These are phyloP conservation scores for Sclerotinia sclerotiorum DNA, from an alignment of 2,329 filamentous ascomycete species.

Conservation along the genomic window DNA sequence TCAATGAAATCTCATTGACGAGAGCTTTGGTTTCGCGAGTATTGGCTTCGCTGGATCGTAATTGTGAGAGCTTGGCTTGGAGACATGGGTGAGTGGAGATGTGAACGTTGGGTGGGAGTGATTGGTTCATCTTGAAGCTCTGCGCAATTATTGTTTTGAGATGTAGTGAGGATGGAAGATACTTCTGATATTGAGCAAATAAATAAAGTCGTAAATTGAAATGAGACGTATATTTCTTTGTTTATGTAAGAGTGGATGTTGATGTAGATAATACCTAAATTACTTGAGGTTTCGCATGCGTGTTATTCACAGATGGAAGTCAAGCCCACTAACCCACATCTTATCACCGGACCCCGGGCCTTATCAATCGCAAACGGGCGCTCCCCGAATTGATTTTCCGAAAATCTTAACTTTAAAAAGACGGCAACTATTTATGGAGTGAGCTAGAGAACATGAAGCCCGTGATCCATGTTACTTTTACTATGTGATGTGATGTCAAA, in stretches of 20 bases:
- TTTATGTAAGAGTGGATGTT: conserved; percentile 7
- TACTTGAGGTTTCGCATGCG: conserved; percentile 11
- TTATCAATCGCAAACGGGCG: conserved; percentile 20
- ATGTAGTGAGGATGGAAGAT: neutral
- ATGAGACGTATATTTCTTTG: conserved; percentile 7
- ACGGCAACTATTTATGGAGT: neutral
- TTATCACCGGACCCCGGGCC: conserved; percentile 12
- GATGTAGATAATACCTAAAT: neutral
- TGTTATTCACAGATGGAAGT: conserved; percentile 7
- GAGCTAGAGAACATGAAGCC: neutral
- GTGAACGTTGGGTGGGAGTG: conserved; percentile 64
- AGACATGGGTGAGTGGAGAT: conserved; percentile 85
- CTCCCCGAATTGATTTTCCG: neutral
- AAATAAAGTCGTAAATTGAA: neutral
- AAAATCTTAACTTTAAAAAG: conserved; percentile 9
- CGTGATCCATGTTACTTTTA: neutral
- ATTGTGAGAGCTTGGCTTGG: conserved; percentile 82
- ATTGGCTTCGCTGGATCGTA: conserved; percentile 70
- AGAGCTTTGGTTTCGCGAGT: conserved; percentile 77
- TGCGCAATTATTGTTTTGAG: neutral
- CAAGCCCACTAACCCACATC: neutral
- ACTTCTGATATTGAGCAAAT: neutral
- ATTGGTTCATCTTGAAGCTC: conserved; percentile 34
- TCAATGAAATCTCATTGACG: conserved; percentile 81
- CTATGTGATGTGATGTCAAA: neutral